Conservation (phyloP, 2,329 filamentous ascomycete genomes). For the Hysterium pulicare region DNA sequence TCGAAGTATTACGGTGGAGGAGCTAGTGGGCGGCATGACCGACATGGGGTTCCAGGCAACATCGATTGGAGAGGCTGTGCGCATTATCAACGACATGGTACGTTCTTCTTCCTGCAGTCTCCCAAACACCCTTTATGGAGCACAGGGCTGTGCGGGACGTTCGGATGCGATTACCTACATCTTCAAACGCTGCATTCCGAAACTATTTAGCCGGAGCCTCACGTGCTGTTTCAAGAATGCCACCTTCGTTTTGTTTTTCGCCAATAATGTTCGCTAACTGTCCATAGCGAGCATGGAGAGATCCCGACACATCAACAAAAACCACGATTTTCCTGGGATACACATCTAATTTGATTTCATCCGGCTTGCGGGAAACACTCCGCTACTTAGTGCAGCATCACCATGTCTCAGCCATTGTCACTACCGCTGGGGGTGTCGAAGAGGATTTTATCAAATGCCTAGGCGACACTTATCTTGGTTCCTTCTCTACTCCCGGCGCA, state of each 20-base stretch:
- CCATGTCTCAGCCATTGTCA: conserved; percentile 90
- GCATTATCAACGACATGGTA: conserved; percentile 96
- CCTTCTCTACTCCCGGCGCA: conserved; percentile 74
- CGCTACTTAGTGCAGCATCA: conserved; percentile 91
- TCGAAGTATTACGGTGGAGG: conserved; percentile 75
- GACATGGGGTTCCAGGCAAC: conserved; percentile 83
- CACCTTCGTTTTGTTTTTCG: not conserved
- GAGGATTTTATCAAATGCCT: conserved; percentile 99
- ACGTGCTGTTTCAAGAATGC: not conserved
- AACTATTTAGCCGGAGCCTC: too few species aligned
- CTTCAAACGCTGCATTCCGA: too few species aligned
- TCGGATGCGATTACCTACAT: too few species aligned
- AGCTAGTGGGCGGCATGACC: conserved; percentile 77
- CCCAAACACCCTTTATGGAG: too few species aligned
- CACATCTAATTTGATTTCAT: conserved; percentile 96
- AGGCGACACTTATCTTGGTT: conserved; percentile 86
- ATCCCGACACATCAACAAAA: conserved; percentile 71
- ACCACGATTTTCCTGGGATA: conserved; percentile 97
- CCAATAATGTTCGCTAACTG: not conserved
- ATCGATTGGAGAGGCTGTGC: conserved; percentile 78
- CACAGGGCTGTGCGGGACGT: conserved; percentile 19
- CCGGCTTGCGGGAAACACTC: conserved; percentile 84
- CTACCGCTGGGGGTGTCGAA: conserved; percentile 91
- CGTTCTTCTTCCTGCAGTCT: conserved; percentile 20
- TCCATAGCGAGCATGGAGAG: conserved; percentile 68